A percentile compares a stretch with the other conserved stretches of the same genome.
These are phyloP conservation scores for Endotrypanum monterogeii DNA, from an alignment of 208 protist species.

Conservation along the genomic window DNA sequence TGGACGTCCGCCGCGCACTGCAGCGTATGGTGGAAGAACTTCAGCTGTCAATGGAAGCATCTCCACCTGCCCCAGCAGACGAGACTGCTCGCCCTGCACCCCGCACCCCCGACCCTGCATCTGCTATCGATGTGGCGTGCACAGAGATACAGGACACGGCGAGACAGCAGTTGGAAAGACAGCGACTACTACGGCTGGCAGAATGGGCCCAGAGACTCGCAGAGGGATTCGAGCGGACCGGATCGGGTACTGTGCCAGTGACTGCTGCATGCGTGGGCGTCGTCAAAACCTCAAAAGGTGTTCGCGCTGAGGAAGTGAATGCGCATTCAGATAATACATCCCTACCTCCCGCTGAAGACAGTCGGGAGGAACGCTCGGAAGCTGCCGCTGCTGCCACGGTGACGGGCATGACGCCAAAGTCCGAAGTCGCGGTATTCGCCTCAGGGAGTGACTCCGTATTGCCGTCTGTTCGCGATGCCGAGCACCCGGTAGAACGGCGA, in stretches of 20 bases:
- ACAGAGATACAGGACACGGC: not conserved
- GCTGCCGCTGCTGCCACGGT: not conserved
- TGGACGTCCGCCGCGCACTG: not conserved
- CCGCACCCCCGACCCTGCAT: not conserved
- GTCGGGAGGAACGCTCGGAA: not conserved
- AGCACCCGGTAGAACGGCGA: slow-evolving; percentile 10
- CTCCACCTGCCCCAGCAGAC: not conserved
- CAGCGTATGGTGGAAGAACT: not conserved
- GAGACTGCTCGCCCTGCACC: not conserved
- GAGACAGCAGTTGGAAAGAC: not conserved
- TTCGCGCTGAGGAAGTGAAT: not conserved
- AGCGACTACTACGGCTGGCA: not conserved
- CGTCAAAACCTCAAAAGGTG: not conserved
- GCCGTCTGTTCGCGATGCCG: not conserved
- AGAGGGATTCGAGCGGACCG: not conserved
- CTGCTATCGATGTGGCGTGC: not conserved
- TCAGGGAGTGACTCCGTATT: not conserved
- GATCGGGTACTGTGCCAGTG: not conserved
- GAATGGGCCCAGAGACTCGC: not conserved
- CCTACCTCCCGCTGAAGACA: not conserved
- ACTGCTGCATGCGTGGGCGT: not conserved
- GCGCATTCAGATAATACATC: not conserved
- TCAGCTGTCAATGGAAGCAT: not conserved
- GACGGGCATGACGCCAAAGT: not conserved
- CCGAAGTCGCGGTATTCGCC: not conserved